Evolutionary conservation across 805 yeast species (phyloP), one percentile per base, ranked within the genome.

Genomic region (Suhomyces vadensis): DNA sequence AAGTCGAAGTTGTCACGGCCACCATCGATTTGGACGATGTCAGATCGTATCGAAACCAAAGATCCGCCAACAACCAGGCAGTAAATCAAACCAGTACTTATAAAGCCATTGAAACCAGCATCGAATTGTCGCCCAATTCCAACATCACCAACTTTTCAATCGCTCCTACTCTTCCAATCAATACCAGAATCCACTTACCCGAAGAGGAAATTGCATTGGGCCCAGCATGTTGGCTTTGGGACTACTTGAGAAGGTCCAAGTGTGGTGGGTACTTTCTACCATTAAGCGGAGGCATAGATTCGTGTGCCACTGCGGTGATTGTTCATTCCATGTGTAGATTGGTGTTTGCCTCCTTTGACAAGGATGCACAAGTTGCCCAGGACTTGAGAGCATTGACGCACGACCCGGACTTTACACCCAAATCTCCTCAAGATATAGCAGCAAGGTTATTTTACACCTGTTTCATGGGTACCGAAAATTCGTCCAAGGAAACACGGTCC

Each of bases 171-270:
- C 57, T 58, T 16, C 57, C 77, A 1, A 61, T 65, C 17, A 72
- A 69, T 4, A 74, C 85, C 35, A 75, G 74, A 29, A 85, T 85
- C 56, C 95, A 87, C 64, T 58, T 71, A 2, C 97, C 99, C 2
- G 96, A 91, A 58, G 97, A 94, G 66, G 99, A 94, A 65, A 92
- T 94, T 52, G 97, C 98, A 0, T 71, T 87, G 35, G 99, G 99
- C 0, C 99, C 99, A 0, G 99, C 99, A 0, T 94, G 99, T 64
- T 94, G 99, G 99, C 66, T 94, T 51, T 94, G 99, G 99, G 99
- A 94, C 64, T 94, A 94, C 59, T 74, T 94, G 46, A 79, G 99
- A 63, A 78, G 99, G 51, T 88, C 95, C 54, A 81, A 80, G 52
- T 87, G 94, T 41, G 88, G 90, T 0, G 99, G 99, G 0, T 94